Conservation (phyloP, 352 stramenopile species). For the Pythium angustatum region DNA sequence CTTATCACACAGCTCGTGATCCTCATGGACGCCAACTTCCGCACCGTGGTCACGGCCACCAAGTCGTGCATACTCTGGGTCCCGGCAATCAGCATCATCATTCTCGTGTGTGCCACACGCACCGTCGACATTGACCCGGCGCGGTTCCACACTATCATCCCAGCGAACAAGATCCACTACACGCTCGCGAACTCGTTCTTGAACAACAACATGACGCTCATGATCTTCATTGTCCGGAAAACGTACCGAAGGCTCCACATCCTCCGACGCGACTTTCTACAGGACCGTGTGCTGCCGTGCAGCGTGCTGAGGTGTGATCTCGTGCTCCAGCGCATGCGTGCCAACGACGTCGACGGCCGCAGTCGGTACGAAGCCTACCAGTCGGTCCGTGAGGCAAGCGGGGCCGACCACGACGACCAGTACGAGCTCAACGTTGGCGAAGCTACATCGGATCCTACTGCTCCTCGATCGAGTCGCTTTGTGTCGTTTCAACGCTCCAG, state of each 20-base stretch:
- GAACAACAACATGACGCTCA: slow-evolving; percentile 30
- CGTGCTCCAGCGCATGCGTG: slow-evolving; percentile 17
- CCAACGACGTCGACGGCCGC: slow-evolving; percentile 3
- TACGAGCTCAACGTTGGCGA: slow-evolving; percentile 7
- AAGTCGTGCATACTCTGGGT: slow-evolving; percentile 20
- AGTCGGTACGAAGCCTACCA: slow-evolving; percentile 19
- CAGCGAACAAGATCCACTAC: slow-evolving; percentile 24
- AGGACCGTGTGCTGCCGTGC: slow-evolving; percentile 13
- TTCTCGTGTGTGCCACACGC: slow-evolving; percentile 9
- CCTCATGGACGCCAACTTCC: slow-evolving; percentile 31
- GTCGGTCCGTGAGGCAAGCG: neutral
- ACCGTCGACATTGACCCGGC: slow-evolving; percentile 24
- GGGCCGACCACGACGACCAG: neutral
- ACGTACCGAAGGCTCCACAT: slow-evolving; percentile 9
- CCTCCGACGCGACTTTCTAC: slow-evolving; percentile 6
- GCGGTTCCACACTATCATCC: slow-evolving; percentile 15
- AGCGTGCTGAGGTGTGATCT: slow-evolving; percentile 18
- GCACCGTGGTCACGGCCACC: slow-evolving; percentile 15
- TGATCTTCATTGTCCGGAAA: slow-evolving; percentile 28
- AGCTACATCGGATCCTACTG: neutral
- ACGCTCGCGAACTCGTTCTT: slow-evolving; percentile 32
- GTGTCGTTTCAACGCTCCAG: neutral
- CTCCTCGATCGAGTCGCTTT: neutral
- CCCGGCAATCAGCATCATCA: slow-evolving; percentile 20
- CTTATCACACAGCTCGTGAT: slow-evolving; percentile 23